Conservation (phyloP, 352 stramenopile species). For the Phytophthora sp. region DNA sequence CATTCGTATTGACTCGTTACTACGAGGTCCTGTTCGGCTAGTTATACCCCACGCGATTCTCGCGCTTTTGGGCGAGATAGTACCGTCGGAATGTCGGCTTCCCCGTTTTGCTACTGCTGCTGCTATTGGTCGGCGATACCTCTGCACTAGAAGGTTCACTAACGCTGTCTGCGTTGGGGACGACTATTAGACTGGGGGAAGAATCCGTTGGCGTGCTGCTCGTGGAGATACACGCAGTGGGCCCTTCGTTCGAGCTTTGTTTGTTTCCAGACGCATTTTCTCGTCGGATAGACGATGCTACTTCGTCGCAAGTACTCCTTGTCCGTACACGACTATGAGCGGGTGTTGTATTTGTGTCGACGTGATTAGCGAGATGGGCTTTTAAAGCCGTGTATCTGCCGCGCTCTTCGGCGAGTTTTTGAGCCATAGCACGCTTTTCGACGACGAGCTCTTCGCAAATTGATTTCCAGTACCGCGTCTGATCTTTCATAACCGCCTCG, state of each 20-base stretch:
- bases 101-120: constrained; percentile 18
- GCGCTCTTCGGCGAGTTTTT: constrained; percentile 54
- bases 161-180: constrained; percentile 10
- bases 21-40: no score
- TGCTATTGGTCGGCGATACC: constrained; percentile 28
- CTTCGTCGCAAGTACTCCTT: neutral
- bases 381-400: constrained; percentile 53
- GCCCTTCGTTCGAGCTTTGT: constrained; percentile 11
- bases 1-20: constrained; percentile 27
- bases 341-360: constrained; percentile 1
- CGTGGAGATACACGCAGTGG: constrained; percentile 1
- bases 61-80: constrained; percentile 43
- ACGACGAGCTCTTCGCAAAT: constrained; percentile 52
- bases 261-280: constrained; percentile 7
- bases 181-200: constrained; percentile 6
- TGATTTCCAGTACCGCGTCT: constrained; percentile 48
- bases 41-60: constrained; percentile 12
- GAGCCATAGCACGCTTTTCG: constrained; percentile 49
- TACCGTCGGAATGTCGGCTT: constrained; percentile 47
- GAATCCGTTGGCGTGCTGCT: constrained; percentile 14
- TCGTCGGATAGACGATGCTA: neutral
- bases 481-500: constrained; percentile 46
- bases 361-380: constrained; percentile 40
- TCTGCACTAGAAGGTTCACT: constrained; percentile 14
- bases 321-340: neutral